Evolutionary conservation across 805 yeast species (phyloP).

Genomic region (Ogataea allantospora): DNA sequence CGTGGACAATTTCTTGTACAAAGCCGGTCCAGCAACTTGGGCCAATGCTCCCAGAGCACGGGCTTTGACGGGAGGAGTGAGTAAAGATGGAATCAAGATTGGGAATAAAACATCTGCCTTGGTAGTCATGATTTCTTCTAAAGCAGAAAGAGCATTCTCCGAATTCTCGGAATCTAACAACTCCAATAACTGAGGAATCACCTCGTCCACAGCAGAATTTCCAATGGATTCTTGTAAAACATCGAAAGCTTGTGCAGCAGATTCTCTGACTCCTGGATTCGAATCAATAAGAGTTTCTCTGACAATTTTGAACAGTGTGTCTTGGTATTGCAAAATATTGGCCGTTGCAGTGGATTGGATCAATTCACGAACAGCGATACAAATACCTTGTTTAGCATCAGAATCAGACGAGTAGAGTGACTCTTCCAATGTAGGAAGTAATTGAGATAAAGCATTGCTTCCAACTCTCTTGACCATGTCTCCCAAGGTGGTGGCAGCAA

Average conservation of each 20-base stretch:
- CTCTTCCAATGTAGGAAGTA: constrained; percentile 80
- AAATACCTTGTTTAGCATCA: constrained; percentile 94
- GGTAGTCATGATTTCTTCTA: constrained; percentile 88
- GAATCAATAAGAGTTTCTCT: constrained; percentile 77
- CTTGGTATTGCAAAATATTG: constrained; percentile 62
- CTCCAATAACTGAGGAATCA: constrained; percentile 77
- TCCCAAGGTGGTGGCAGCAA: constrained; percentile 92
- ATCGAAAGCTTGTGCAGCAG: constrained; percentile 92
- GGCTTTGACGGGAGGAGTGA: constrained; percentile 86
- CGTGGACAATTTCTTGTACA: constrained; percentile 67
- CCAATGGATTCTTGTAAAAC: constrained; percentile 81
- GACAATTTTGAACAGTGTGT: constrained; percentile 67
- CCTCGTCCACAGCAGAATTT: constrained; percentile 79
- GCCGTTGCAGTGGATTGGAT: constrained; percentile 69
- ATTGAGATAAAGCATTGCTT: constrained; percentile 74
- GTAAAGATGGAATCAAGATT: constrained; percentile 78
- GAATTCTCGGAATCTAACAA: constrained; percentile 57
- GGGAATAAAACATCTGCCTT: constrained; percentile 93
- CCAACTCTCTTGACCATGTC: constrained; percentile 95
- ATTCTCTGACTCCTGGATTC: constrained; percentile 71
- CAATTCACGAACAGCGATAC: constrained; percentile 87
- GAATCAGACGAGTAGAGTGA: constrained; percentile 60
- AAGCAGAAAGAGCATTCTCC: constrained; percentile 78
- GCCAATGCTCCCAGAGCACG: constrained; percentile 83
- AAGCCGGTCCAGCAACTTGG: constrained; percentile 82